Conservation (phyloP, 352 stramenopile species). For the Phytophthora podocarpi region DNA sequence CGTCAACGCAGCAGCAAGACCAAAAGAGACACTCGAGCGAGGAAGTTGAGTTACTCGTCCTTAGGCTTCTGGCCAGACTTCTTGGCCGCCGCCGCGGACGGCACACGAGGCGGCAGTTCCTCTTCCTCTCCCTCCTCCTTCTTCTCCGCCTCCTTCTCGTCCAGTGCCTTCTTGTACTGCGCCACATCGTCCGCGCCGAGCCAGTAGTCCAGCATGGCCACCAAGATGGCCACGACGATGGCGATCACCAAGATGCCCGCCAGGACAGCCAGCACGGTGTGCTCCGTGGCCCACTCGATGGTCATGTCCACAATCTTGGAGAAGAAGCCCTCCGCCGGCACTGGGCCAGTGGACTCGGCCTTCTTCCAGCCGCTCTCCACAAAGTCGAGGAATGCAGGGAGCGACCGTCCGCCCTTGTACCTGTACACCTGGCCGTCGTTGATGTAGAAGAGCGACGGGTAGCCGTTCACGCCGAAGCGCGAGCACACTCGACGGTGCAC, state of each 20-base stretch:
- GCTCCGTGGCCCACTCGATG: constrained; percentile 71
- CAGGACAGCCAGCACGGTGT: constrained; percentile 70
- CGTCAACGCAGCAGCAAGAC: constrained; percentile 22
- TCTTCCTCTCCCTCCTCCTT: constrained; percentile 15
- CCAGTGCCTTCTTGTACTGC: constrained; percentile 54
- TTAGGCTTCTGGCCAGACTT: constrained; percentile 51
- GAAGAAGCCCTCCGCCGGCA: constrained; percentile 67
- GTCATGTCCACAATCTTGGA: constrained; percentile 65
- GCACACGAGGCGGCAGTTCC: constrained; percentile 32
- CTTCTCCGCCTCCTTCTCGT: constrained; percentile 32
- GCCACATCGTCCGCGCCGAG: constrained; percentile 69
- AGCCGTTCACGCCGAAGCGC: constrained; percentile 81
- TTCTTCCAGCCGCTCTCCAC: constrained; percentile 62
- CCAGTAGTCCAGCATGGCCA: constrained; percentile 76
- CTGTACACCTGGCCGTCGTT: constrained; percentile 77
- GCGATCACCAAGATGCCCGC: constrained; percentile 62
- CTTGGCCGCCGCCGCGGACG: constrained; percentile 39
- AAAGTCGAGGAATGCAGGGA: constrained; percentile 73
- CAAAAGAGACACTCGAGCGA: constrained; percentile 18
- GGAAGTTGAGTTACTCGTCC: constrained; percentile 43
- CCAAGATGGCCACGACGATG: constrained; percentile 69
- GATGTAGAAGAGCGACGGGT: constrained; percentile 81
- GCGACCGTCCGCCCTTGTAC: constrained; percentile 71
- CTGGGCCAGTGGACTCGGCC: constrained; percentile 55
- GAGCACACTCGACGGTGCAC: constrained; percentile 83